Evolutionary conservation across 192 early-diverging fungal species (phyloP).

Genomic region (Hyaloraphidium curvatum): DNA sequence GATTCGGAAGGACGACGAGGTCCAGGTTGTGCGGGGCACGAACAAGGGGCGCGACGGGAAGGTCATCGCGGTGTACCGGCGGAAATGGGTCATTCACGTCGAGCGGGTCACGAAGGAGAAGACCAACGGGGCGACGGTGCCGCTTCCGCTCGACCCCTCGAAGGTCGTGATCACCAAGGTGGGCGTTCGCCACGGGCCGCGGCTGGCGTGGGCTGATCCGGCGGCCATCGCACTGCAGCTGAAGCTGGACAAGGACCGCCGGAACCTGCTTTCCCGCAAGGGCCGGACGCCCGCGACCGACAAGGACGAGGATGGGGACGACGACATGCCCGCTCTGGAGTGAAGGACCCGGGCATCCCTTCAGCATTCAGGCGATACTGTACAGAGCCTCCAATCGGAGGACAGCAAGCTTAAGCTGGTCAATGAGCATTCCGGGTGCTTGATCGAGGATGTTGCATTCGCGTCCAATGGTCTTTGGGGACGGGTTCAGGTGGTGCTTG

Average conservation of each 20-base stretch:
- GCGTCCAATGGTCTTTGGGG: no score
- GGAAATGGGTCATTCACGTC: constrained; percentile 98
- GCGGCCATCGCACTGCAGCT: no score
- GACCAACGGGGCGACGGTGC: constrained; percentile 77
- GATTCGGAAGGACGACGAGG: constrained; percentile 95
- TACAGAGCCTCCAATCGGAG: no score
- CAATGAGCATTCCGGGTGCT: no score
- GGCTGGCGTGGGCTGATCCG: no score
- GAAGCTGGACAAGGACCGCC: constrained; percentile 94
- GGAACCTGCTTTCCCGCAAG: constrained; percentile 79
- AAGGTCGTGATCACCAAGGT: constrained; percentile 94
- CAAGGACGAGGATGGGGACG: neutral
- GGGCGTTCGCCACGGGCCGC: no score
- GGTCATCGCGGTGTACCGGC: constrained; percentile 91
- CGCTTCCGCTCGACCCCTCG: constrained; percentile 91
- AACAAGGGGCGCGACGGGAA: constrained; percentile 96
- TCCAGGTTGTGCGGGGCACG: constrained; percentile 81
- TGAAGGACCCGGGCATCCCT: no score
- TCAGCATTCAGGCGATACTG: no score
- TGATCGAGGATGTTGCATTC: no score
- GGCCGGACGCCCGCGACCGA: constrained; percentile 8
- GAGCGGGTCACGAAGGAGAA: constrained; percentile 95
- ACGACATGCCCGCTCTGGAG: constrained; percentile 1
- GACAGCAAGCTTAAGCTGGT: no score
- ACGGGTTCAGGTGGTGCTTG: no score